A percentile compares a stretch with the other conserved stretches of the same genome.
phyloP scores from a whole-genome alignment of 441 rosid species.

The Adansonia gregorii region DNA sequence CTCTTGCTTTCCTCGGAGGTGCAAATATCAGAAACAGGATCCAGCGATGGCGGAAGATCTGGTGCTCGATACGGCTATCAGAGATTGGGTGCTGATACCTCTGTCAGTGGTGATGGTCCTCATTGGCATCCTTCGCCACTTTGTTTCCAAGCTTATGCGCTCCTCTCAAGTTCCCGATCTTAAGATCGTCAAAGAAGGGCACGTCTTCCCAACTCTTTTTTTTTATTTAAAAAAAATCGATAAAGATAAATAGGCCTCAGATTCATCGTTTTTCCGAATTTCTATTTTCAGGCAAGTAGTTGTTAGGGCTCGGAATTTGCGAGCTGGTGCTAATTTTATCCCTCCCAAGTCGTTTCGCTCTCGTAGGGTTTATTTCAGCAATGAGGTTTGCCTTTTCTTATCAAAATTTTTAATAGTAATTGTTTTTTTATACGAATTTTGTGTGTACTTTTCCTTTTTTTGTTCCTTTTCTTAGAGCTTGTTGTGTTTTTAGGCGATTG shows the following conservation, averaged over 20 bases:
- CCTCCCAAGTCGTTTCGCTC: conserved; percentile 90
- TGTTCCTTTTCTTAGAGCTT: background rate
- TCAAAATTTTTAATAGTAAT: background rate
- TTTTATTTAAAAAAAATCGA: background rate
- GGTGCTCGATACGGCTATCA: conserved; percentile 89
- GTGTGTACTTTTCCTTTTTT: background rate
- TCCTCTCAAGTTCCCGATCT: conserved; percentile 79
- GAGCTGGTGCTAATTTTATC: conserved; percentile 84
- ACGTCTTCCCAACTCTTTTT: conserved; percentile 13
- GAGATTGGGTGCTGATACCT: conserved; percentile 97
- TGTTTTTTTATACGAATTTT: background rate
- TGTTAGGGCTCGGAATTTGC: conserved; percentile 86
- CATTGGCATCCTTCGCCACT: conserved; percentile 87
- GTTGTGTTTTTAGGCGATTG: background rate
- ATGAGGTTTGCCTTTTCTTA: conserved; percentile 59
- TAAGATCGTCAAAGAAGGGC: conserved; percentile 91
- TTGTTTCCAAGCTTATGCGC: conserved; percentile 82
- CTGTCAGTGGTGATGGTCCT: conserved; percentile 93
- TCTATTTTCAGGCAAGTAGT: conserved; percentile 67
- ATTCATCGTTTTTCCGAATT: background rate
- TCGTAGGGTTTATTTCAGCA: conserved; percentile 76
- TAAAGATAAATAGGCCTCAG: background rate
- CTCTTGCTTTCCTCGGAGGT: background rate
- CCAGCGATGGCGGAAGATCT: conserved; percentile 87
- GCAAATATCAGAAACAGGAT: background rate